Conservation (phyloP, 345 rosid species). For the Lepidium didymum region DNA sequence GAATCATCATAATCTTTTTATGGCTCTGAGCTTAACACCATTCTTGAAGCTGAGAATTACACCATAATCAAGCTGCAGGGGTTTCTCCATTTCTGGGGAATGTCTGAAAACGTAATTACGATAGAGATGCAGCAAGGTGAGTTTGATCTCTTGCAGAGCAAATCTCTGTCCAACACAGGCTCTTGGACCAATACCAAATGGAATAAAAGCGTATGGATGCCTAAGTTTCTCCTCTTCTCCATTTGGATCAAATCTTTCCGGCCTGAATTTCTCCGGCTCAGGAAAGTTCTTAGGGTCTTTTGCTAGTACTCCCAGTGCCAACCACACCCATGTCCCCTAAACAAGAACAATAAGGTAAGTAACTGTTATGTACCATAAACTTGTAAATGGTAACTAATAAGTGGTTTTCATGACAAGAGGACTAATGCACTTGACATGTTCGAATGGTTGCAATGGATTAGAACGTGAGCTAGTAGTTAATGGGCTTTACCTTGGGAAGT, state of each 20-base stretch:
- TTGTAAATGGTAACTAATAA: background rate
- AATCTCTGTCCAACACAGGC: conserved; percentile 86
- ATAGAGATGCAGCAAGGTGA: conserved; percentile 64
- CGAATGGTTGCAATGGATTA: background rate
- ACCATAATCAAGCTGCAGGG: conserved; percentile 68
- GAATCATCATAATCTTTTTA: conserved; percentile 46
- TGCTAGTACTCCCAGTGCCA: conserved; percentile 80
- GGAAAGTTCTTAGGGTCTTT: conserved; percentile 89
- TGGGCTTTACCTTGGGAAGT: conserved; percentile 65
- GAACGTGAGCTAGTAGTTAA: background rate
- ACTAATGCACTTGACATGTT: background rate
- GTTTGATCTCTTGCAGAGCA: conserved; percentile 71
- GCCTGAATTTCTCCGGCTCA: conserved; percentile 75
- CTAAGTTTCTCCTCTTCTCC: conserved; percentile 74
- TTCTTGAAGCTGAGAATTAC: conserved; percentile 78
- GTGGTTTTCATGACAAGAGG: background rate
- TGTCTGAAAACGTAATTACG: conserved; percentile 58
- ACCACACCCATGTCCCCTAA: conserved; percentile 95
- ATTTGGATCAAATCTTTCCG: conserved; percentile 73
- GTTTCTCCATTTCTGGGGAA: conserved; percentile 75
- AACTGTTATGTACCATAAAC: no score
- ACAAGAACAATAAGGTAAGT: background rate
- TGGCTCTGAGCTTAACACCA: conserved; percentile 66
- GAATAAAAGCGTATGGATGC: conserved; percentile 80
- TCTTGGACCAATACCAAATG: conserved; percentile 92